A percentile compares a stretch with the other conserved stretches of the same genome.
Conservation (phyloP, 2,329 filamentous ascomycete genomes). For the Epichloe elymi region DNA sequence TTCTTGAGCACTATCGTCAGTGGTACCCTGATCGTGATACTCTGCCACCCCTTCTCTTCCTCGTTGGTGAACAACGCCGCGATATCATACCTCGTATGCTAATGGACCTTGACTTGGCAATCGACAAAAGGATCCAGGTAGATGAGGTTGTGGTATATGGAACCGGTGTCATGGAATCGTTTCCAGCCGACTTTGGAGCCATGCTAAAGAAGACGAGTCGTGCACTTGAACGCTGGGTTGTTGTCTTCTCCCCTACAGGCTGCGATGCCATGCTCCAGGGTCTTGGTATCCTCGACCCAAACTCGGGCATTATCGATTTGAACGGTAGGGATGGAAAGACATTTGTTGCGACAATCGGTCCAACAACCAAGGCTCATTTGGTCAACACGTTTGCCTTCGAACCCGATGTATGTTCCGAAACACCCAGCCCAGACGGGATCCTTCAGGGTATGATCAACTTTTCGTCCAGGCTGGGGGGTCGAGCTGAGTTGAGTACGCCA, state of each 20-base stretch:
- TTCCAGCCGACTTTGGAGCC: conserved; percentile 50
- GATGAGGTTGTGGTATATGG: conserved; percentile 78
- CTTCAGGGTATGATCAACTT: conserved; percentile 45
- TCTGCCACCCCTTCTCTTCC: conserved; percentile 62
- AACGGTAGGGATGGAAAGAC: conserved; percentile 29
- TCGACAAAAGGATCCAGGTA: conserved; percentile 45
- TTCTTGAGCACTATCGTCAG: conserved; percentile 60
- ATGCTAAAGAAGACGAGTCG: conserved; percentile 33
- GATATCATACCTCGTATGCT: conserved; percentile 82
- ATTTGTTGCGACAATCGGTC: conserved; percentile 77
- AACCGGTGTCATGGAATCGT: conserved; percentile 69
- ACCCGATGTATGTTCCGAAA: conserved; percentile 68
- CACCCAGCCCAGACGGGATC: conserved; percentile 71
- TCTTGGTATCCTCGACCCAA: conserved; percentile 36
- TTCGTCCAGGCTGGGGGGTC: neutral
- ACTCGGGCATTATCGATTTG: conserved; percentile 25
- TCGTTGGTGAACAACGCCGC: conserved; percentile 78
- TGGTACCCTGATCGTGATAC: conserved; percentile 30
- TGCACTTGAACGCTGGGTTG: conserved; percentile 48
- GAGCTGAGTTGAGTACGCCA: neutral
- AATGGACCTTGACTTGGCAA: conserved; percentile 40
- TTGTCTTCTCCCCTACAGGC: conserved; percentile 58
- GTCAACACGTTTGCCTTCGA: conserved; percentile 48
- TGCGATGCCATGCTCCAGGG: conserved; percentile 46
- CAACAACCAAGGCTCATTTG: conserved; percentile 74